phyloP scores from a whole-genome alignment of 305 asterid species.

The Fraxinus greggii region DNA sequence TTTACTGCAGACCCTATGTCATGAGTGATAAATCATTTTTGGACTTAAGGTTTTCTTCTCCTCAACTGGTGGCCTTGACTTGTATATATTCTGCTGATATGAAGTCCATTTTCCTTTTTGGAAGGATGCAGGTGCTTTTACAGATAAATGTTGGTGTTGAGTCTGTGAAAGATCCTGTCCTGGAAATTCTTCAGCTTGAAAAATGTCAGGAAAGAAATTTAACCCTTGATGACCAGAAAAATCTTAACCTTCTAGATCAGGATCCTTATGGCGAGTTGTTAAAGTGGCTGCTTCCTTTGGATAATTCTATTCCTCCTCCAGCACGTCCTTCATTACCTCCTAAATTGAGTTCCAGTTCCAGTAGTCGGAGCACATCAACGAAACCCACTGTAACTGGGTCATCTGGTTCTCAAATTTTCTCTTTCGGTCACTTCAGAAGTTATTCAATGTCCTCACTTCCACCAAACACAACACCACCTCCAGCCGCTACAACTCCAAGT shows the following conservation, averaged over 20 bases:
- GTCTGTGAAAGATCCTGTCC: constrained; percentile 71
- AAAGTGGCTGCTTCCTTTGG: constrained; percentile 94
- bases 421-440: constrained; percentile 91
- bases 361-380: constrained; percentile 66
- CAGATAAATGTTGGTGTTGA: constrained; percentile 82
- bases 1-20: constrained; percentile 3
- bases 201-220: constrained; percentile 59
- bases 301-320: constrained; percentile 72
- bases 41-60: constrained; percentile 14
- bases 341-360: constrained; percentile 58
- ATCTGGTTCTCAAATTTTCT: constrained; percentile 81
- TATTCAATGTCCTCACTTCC: constrained; percentile 97
- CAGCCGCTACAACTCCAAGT: constrained; percentile 51
- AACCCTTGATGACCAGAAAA: constrained; percentile 39
- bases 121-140: constrained; percentile 99
- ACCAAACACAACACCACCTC: constrained; percentile 56
- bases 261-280: constrained; percentile 81
- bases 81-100: constrained; percentile 40
- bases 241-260: constrained; percentile 37
- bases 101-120: constrained; percentile 62
- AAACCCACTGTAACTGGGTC: constrained; percentile 58
- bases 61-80: constrained; percentile 10
- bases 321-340: constrained; percentile 73
- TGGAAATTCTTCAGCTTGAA: constrained; percentile 95
- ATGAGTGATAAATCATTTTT: constrained; percentile 4